Evolutionary conservation across 2,329 filamentous ascomycete species (phyloP), one percentile per base, ranked within the genome.

Genomic region (Pezicula radicicola): DNA sequence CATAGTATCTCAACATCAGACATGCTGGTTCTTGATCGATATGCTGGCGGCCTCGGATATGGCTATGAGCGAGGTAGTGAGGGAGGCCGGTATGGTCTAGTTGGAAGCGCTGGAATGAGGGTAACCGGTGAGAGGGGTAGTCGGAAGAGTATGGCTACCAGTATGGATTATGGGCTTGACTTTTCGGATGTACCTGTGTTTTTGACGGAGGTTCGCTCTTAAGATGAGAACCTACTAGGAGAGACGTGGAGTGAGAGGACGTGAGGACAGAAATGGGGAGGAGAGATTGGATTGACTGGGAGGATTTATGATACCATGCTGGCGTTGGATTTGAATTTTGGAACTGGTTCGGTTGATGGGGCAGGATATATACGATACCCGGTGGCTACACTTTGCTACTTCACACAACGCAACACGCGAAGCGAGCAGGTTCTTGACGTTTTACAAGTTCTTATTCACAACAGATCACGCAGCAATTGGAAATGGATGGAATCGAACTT

Each of bases 21-120:
- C 9, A 62, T 64, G 57, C 48, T 63, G 3, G 53, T 60, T 10
- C 42, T 63, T 3, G 61, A 64, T 51, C 54, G 57, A 4, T 64
- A 55, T 42, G 49, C 60, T 2, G 60, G 60, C 9, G 57, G 58
- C 1, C 18, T 61, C 13, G 59, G 50, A 13, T 59, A 59, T 50
- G 55, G 55, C 15, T 63, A 56, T 49, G 56, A 63, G 33, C 53
- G 48, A 30, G 55, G 48, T 21, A 25, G 8, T 7, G 18, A 42
- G 25, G 42, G 21, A 10, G n/a, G 28, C 8, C 19, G 42, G 5
- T 42, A 55, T 13, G 60, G 55, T 3, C 15, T 61, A 8, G 55
- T 50, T 2, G 57, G 55, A 3, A 59, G 55, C 46, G 55, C 57
- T 5, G 59, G 53, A 6, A 54, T 50, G 27, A 52, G 55, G 44